Percentiles rank a stretch among this genome's conserved stretches.
Conservation (phyloP, 441 rosid species). For the Gossypium lobatum region DNA sequence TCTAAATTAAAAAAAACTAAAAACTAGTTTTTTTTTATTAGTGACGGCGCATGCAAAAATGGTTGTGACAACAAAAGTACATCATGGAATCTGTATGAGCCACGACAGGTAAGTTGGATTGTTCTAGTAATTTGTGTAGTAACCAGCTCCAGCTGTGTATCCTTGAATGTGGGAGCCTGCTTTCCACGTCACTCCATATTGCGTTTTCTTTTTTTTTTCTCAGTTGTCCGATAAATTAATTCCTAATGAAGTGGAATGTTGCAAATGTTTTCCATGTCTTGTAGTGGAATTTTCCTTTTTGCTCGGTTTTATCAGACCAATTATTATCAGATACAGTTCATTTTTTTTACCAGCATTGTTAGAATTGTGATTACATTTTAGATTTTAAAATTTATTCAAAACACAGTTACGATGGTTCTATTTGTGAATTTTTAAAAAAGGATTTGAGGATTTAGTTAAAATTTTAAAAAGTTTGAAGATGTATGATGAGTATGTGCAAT, state of each 20-base stretch:
- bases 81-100: neutral
- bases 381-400: too few relatives aligned
- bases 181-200: constrained; percentile 30
- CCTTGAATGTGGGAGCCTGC: constrained; percentile 48
- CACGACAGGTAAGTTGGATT: neutral
- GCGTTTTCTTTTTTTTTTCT: constrained; percentile 4
- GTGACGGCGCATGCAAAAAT: neutral
- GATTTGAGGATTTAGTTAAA: too few relatives aligned
- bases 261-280: neutral
- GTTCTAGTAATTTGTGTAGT: neutral
- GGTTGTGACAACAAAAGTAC: neutral
- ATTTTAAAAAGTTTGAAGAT: too few relatives aligned
- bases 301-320: neutral
- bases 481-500: too few relatives aligned
- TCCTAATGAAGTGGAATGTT: neutral
- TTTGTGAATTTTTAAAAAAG: too few relatives aligned
- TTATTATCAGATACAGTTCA: too few relatives aligned
- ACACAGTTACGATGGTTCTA: too few relatives aligned
- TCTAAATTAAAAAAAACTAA: too few relatives aligned
- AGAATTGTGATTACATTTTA: too few relatives aligned
- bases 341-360: too few relatives aligned
- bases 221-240: neutral
- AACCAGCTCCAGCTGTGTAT: constrained; percentile 2
- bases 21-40: too few relatives aligned
- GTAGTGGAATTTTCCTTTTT: neutral